phyloP scores from a whole-genome alignment of 805 yeast species.

The Candida krabiensis region DNA sequence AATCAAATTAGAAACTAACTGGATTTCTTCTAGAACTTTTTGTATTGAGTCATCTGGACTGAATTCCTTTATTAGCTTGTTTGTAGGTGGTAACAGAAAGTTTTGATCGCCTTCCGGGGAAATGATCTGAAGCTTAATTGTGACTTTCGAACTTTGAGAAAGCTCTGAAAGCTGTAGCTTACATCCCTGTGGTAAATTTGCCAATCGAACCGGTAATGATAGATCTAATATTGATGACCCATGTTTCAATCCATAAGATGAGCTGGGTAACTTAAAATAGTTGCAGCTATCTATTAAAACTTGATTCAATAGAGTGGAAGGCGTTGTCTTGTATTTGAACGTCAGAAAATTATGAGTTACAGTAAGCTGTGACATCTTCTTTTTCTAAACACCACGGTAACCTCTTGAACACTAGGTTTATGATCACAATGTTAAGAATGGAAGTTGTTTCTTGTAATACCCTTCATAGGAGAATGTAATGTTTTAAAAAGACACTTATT shows the following conservation, averaged over 20 bases:
- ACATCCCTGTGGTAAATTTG: constrained; percentile 45
- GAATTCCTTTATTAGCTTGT: constrained; percentile 15
- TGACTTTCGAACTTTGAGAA: constrained; percentile 13
- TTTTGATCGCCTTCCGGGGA: constrained; percentile 17
- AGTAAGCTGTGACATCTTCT: constrained; percentile 38
- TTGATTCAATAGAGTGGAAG: constrained; percentile 38
- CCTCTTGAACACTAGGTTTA: no score
- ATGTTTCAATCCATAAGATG: constrained; percentile 22
- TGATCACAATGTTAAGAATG: no score
- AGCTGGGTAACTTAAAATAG: constrained; percentile 36
- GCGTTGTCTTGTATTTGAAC: constrained; percentile 34
- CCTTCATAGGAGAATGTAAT: no score
- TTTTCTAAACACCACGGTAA: no score
- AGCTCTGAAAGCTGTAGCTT: constrained; percentile 33
- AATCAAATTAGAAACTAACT: constrained; percentile 5
- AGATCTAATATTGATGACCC: constrained; percentile 35
- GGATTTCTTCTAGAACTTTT: constrained; percentile 19
- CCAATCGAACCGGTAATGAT: constrained; percentile 43
- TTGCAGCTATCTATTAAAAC: constrained; percentile 34
- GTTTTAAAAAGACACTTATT: no score
- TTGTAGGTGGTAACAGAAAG: constrained; percentile 14
- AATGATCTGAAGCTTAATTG: constrained; percentile 24
- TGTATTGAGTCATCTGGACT: constrained; percentile 7
- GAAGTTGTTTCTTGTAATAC: no score
- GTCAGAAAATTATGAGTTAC: constrained; percentile 35